Conservation (phyloP, 306 rosid genomes). For the Cotoneaster glaucophyllus region DNA sequence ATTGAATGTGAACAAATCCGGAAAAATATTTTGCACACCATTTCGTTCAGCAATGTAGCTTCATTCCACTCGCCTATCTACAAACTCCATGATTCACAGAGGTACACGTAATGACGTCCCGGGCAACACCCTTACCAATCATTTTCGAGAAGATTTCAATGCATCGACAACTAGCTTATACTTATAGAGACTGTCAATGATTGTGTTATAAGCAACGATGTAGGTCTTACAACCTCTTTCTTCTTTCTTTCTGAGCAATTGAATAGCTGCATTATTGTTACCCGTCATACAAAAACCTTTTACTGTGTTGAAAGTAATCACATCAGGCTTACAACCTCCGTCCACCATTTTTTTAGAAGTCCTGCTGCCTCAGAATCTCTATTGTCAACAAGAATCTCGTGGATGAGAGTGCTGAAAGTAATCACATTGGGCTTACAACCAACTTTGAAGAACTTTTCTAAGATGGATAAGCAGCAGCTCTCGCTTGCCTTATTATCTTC, state of each 20-base stretch:
- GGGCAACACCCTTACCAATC: background rate
- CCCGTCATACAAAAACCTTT: conserved; percentile 28
- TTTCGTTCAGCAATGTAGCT: too few relatives aligned
- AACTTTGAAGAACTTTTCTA: conserved; percentile 18
- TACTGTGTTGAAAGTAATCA: conserved; percentile 19
- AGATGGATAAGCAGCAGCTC: background rate
- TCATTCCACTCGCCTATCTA: too few relatives aligned
- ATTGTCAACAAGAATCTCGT: conserved; percentile 23
- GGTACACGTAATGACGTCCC: too few relatives aligned
- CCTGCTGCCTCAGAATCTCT: background rate
- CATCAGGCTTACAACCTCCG: background rate
- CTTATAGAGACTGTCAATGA: conserved; percentile 31
- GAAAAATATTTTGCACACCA: too few relatives aligned
- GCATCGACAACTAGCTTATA: too few relatives aligned
- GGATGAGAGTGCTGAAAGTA: conserved; percentile 4
- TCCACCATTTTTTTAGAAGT: background rate
- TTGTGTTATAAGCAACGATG: conserved; percentile 12
- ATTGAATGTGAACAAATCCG: too few relatives aligned
- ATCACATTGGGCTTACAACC: conserved; percentile 8
- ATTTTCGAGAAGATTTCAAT: conserved; percentile 24
- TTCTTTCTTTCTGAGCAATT: conserved; percentile 13
- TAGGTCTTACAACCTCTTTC: background rate
- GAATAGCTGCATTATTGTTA: background rate
- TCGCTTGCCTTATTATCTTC: too few relatives aligned
- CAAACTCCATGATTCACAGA: too few relatives aligned